Base-by-base conservation (phyloP, 2,329 filamentous ascomycete genomes). In the Ascochyta fabae region DNA sequence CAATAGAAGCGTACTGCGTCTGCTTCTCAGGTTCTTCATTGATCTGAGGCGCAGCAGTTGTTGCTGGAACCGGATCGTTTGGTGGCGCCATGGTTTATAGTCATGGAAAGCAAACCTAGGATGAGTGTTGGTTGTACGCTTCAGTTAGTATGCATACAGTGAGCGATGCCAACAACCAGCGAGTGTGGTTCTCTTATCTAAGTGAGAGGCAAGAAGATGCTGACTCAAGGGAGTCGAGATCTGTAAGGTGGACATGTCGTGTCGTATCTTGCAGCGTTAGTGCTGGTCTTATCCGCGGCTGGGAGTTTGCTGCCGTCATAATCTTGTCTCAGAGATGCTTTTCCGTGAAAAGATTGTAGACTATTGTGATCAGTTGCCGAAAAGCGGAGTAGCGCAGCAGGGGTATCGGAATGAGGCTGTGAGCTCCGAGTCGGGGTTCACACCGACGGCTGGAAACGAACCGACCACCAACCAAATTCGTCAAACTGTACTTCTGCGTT, bases 341-440 rank as follows among this genome's bases (percentile, higher is more conserved):
- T 72, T 71, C 69, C 69, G 70, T 57, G 63, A 66, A 67, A 61
- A 66, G 53, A 66, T 61, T 64, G 50, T 53, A 53, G 48, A 53
- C 45, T 56, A 64, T 44, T 54, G 53, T 48, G 52, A 52, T 47
- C 39, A 38, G 51, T 62, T 66, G 63, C 67, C 67, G 63, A 64
- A 59, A 56, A 56, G 61, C 56, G 65, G 66, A 66, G 59, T 62
- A 59, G 59, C 53, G 51, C 46, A 43, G 49, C 55, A 60, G 39
- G 57, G 52, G 24, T 48, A 15, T 59, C 59, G 62, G 63, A 59
- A 53, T 49, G 52, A 50, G 33, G 16, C 16, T 44, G 26, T 26
- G n/a, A 15, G 39, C 15, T 52, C 43, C 47, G 53, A 48, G 22
- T 33, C 33, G 42, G 29, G n/a, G 27, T 44, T 33, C 39, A 45